phyloP scores from a whole-genome alignment of 2,329 filamentous ascomycete genomes.

The Talaromyces sp. region DNA sequence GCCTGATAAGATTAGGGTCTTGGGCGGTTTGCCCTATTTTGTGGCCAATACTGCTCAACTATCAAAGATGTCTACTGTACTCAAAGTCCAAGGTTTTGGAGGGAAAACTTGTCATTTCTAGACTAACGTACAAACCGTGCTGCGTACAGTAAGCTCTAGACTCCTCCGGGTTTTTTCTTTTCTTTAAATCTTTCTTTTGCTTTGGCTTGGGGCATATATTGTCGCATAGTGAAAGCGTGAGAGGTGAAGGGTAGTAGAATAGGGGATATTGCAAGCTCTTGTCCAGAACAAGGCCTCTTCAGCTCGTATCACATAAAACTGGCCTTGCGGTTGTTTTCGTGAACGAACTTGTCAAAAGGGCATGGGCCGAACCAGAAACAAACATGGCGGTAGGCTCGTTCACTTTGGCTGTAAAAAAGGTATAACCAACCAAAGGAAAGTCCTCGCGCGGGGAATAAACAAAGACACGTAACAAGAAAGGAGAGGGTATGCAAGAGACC shows the following conservation, averaged over 20 bases:
- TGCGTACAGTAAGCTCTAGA: constrained; percentile 13
- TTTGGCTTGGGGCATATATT: constrained; percentile 1
- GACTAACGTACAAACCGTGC: constrained; percentile 14
- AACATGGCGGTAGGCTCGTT: not conserved
- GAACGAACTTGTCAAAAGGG: not conserved
- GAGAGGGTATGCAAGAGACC: not conserved
- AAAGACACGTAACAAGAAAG: not conserved
- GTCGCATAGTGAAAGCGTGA: not conserved
- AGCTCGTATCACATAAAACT: not conserved
- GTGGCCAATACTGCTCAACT: not conserved
- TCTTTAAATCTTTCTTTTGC: constrained; percentile 13
- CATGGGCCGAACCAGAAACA: not conserved
- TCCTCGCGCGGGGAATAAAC: not conserved
- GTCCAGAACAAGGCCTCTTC: not conserved
- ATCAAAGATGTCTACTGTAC: not conserved
- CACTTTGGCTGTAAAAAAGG: not conserved
- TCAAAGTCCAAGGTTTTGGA: constrained; percentile 11
- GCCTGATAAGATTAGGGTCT: not conserved
- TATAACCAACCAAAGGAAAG: not conserved
- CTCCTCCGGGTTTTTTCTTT: constrained; percentile 23
- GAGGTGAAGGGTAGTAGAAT: not conserved
- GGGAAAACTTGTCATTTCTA: constrained; percentile 27
- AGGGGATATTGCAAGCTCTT: not conserved
- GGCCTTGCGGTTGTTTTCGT: not conserved
- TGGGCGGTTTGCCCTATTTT: not conserved